Base-by-base conservation (phyloP, 179 eudicot species). In the Heliamphora ciliata region DNA sequence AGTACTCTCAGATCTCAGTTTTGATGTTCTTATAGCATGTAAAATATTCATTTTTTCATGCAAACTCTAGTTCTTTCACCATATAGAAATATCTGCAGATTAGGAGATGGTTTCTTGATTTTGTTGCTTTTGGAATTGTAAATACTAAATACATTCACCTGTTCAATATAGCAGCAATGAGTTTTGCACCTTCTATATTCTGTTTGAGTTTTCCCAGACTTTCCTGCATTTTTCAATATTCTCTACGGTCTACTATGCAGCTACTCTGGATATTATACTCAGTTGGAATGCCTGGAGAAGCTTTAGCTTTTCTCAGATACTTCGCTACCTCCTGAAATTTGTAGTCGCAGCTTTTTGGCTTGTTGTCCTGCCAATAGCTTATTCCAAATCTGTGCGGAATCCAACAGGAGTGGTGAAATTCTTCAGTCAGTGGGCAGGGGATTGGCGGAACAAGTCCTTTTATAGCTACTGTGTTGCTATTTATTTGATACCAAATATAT, bases 201-300 rank as follows among this genome's bases (percentile, higher is more conserved):
- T 50, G 81, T 47, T 17, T 24, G 4, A 79, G 11, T 66, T 31
- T 79, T 48, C 81, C 21, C 6, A 1, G 40, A 40, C 59, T 52
- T 3, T 67, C 70, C 54, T 8, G 17, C 54, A 68, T 4, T 18
- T 31, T 44, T 17, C 55, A 1, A 44, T 17, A 15, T 55, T 54
- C 67, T 73, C 44, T 63, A 17, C 76, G 64, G 9, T 79, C 46
- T 82, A 67, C 82, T 84, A 40, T 83, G 85, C 97, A 97, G 99
- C 97, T 79, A 72, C 91, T 66, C 80, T 97, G 84, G 99, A 97
- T 88, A 92, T 97, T 71, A 81, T 91, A 77, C 97, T 97, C 74
- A 97, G 95, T 84, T 89, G 88, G 89, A 86, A 86, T 88, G 99
- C 98, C 68, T 94, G 97, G 98, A 91, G 95, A 87, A 94, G 97